A percentile compares a stretch with the other conserved stretches of the same genome.
phyloP scores from a whole-genome alignment of 2,329 filamentous ascomycete genomes.

The Scedosporium boydii region DNA sequence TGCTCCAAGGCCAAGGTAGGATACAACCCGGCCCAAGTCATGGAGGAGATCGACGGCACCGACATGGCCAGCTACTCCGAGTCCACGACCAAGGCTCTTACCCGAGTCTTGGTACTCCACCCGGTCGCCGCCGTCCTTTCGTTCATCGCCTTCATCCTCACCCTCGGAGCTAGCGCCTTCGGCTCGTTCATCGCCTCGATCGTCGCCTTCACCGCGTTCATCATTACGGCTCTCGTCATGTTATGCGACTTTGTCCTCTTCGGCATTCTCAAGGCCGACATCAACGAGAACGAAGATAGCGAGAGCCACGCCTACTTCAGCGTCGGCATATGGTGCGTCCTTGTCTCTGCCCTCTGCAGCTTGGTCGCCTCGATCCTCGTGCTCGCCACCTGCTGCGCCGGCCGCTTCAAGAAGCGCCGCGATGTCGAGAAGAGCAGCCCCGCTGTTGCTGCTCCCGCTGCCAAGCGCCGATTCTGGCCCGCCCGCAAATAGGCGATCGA shows the following conservation, averaged over 20 bases:
- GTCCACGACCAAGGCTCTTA: slow-evolving; percentile 38
- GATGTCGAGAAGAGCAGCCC: neutral
- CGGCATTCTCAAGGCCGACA: slow-evolving; percentile 39
- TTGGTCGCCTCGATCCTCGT: slow-evolving; percentile 47
- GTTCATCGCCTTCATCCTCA: slow-evolving; percentile 50
- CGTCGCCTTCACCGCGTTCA: slow-evolving; percentile 37
- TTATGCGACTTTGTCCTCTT: slow-evolving; percentile 50
- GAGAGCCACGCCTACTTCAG: slow-evolving; percentile 38
- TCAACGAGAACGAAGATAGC: slow-evolving; percentile 33
- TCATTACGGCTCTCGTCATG: slow-evolving; percentile 37
- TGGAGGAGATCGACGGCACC: slow-evolving; percentile 26
- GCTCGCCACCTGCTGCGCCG: slow-evolving; percentile 52
- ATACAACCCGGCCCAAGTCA: slow-evolving; percentile 42
- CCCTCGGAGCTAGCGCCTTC: slow-evolving; percentile 38
- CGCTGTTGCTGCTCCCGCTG: neutral
- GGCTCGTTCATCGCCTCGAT: slow-evolving; percentile 43
- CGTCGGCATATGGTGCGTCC: slow-evolving; percentile 47
- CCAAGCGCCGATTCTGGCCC: neutral
- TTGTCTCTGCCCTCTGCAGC: slow-evolving; percentile 44
- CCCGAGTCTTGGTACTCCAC: slow-evolving; percentile 52
- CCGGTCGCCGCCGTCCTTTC: slow-evolving; percentile 47
- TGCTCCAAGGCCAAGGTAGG: slow-evolving; percentile 42
- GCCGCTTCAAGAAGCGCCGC: slow-evolving; percentile 27
- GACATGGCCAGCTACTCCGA: slow-evolving; percentile 31
- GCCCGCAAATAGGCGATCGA: neutral